These are phyloP conservation scores for Kwoniella mangroviensis DNA, from an alignment of 768 basidiomycete species.

Conservation along the genomic window DNA sequence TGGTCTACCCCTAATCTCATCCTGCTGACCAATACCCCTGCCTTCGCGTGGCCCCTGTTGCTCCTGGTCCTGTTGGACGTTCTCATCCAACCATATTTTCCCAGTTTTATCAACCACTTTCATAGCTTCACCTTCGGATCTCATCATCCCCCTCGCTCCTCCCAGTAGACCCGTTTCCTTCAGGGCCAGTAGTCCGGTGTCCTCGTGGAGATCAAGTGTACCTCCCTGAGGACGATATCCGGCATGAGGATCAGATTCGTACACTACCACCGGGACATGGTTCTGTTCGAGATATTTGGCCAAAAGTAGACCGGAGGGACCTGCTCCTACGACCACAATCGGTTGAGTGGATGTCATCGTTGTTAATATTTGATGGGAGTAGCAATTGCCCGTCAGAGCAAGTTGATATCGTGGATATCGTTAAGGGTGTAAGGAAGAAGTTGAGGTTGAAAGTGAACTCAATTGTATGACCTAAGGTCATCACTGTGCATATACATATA, in stretches of 20 bases:
- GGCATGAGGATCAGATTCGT: conserved; percentile 42
- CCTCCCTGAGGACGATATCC: conserved; percentile 42
- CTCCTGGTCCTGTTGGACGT: neutral
- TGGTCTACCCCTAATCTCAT: conserved; percentile 21
- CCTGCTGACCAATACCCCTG: neutral
- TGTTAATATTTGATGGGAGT: neutral
- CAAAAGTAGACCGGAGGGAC: conserved; percentile 50
- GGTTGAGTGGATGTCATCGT: neutral
- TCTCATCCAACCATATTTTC: conserved; percentile 34
- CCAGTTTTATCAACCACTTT: conserved; percentile 39
- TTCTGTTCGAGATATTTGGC: conserved; percentile 50
- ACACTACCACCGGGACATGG: conserved; percentile 35
- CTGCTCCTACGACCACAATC: conserved; percentile 46
- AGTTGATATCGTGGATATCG: neutral
- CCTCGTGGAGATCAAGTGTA: conserved; percentile 52
- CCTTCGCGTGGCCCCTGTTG: neutral
- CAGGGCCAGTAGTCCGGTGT: conserved; percentile 46
- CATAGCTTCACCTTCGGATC: conserved; percentile 43
- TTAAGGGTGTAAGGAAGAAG: neutral
- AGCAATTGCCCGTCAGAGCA: neutral
- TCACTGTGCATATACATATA: no score
- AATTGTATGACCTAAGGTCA: no score
- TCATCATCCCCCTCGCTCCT: conserved; percentile 37
- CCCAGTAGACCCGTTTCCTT: conserved; percentile 40
- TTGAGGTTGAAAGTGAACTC: no score